Evolutionary conservation across 148 eudicot genomes (phyloP).

Genomic region (Diospyros kaki): DNA sequence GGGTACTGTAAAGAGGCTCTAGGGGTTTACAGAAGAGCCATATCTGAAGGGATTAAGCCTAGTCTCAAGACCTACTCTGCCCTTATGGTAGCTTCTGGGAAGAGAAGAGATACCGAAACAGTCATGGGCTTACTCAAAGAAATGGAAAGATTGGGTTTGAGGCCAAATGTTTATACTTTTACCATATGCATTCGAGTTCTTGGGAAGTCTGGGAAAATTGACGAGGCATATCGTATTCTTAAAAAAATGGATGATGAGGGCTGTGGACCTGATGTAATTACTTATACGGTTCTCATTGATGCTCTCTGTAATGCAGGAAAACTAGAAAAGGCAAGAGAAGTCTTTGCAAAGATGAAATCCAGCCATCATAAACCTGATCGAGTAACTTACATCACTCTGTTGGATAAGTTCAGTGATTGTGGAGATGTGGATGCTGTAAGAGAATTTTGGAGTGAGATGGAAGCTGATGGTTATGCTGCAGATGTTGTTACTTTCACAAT

Average conservation of each 20-base stretch:
- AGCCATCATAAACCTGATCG: slow-evolving; percentile 79
- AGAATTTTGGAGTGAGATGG: slow-evolving; percentile 69
- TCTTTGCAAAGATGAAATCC: slow-evolving; percentile 74
- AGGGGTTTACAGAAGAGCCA: slow-evolving; percentile 64
- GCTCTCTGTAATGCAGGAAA: slow-evolving; percentile 68
- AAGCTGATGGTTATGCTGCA: slow-evolving; percentile 68
- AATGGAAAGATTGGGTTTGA: slow-evolving; percentile 78
- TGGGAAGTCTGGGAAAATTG: slow-evolving; percentile 40
- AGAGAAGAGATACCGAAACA: slow-evolving; percentile 71
- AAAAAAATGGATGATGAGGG: slow-evolving; percentile 32
- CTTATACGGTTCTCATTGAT: slow-evolving; percentile 71
- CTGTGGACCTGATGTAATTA: slow-evolving; percentile 76
- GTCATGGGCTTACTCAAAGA: slow-evolving; percentile 71
- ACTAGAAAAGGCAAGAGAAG: slow-evolving; percentile 47
- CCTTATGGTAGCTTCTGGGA: slow-evolving; percentile 91
- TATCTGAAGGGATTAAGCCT: slow-evolving; percentile 67
- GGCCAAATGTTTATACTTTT: slow-evolving; percentile 87
- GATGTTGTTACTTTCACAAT: slow-evolving; percentile 87
- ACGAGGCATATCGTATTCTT: slow-evolving; percentile 29
- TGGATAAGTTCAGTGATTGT: slow-evolving; percentile 72
- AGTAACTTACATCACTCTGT: slow-evolving; percentile 80
- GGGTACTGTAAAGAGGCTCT: slow-evolving; percentile 73
- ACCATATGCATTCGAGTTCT: slow-evolving; percentile 48
- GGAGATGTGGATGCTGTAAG: slow-evolving; percentile 68
- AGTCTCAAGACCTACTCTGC: slow-evolving; percentile 94